phyloP scores from a whole-genome alignment of 1,284 basidiomycete genomes.

The Ceratobasidium sp. region DNA sequence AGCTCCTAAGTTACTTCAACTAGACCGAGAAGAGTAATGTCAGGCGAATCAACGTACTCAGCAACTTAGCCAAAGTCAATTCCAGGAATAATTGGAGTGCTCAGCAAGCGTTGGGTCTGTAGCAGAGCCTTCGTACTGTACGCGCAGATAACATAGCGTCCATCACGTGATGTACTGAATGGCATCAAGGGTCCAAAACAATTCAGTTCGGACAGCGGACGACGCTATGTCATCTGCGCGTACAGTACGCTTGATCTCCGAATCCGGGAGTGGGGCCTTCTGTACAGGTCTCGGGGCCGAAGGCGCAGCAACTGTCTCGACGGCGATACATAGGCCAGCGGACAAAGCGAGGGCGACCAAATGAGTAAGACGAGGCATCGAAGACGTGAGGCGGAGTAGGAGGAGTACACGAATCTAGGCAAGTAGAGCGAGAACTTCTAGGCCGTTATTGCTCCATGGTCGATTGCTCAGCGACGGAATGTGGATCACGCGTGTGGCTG shows the following conservation, averaged over 20 bases:
- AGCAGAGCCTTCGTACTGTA: constrained; percentile 30
- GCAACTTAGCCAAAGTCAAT: background rate
- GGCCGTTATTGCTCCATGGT: too few relatives aligned
- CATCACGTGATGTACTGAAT: too few relatives aligned
- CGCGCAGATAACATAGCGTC: too few relatives aligned
- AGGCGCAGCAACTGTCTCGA: background rate
- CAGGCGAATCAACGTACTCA: background rate
- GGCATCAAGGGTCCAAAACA: too few relatives aligned
- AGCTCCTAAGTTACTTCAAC: background rate
- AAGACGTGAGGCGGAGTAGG: background rate
- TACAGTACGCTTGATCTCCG: constrained; percentile 29
- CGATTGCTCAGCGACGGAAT: too few relatives aligned
- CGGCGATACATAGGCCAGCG: background rate
- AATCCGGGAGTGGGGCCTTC: constrained; percentile 7
- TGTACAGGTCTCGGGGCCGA: constrained; percentile 3
- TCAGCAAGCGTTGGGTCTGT: constrained; percentile 6
- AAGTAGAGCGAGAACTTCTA: too few relatives aligned
- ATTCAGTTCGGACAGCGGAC: too few relatives aligned
- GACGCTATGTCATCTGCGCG: too few relatives aligned
- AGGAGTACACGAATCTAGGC: background rate
- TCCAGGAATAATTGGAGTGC: background rate
- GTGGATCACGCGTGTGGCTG: too few relatives aligned
- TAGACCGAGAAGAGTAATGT: background rate
- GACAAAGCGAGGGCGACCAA: constrained; percentile 2
- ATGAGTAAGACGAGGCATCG: constrained; percentile 6